These are phyloP conservation scores for Yamadazyma blattariae DNA, from an alignment of 1,139 yeast species.

Conservation along the genomic window DNA sequence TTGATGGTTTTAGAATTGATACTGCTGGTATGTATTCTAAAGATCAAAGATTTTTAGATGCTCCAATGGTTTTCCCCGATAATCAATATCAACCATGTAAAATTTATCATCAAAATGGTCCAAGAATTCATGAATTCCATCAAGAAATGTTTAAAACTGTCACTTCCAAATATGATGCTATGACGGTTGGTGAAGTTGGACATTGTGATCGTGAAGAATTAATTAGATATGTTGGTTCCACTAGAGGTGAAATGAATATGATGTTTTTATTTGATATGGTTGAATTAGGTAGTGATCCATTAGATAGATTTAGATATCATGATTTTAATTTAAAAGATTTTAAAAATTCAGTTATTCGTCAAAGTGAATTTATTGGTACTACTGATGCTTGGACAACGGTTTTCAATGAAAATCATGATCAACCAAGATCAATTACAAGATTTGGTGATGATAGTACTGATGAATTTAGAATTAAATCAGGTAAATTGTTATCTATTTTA, in stretches of 20 bases:
- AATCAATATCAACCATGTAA: conserved; percentile 41
- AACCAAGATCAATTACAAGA: conserved; percentile 52
- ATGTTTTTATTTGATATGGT: conserved; percentile 50
- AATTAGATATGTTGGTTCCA: conserved; percentile 47
- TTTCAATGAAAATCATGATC: conserved; percentile 60
- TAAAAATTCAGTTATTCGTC: conserved; percentile 34
- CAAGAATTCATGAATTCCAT: conserved; percentile 57
- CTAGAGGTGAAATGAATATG: conserved; percentile 50
- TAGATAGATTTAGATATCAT: conserved; percentile 34
- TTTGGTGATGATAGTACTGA: conserved; percentile 44
- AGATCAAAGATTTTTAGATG: conserved; percentile 47
- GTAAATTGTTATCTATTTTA: conserved; percentile 49
- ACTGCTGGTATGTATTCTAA: conserved; percentile 56
- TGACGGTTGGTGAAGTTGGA: conserved; percentile 62
- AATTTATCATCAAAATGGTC: conserved; percentile 41
- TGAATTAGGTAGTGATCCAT: conserved; percentile 37
- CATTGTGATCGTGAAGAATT: conserved; percentile 41
- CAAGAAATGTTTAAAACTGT: conserved; percentile 49
- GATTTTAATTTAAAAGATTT: conserved; percentile 42
- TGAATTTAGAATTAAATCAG: conserved; percentile 31
- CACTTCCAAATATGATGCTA: conserved; percentile 48
- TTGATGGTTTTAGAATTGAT: conserved; percentile 61
- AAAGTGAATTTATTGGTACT: conserved; percentile 38
- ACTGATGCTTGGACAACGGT: conserved; percentile 59
- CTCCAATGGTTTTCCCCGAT: conserved; percentile 45